phyloP scores from a whole-genome alignment of 306 rosid species.

The Vicia sativa region DNA sequence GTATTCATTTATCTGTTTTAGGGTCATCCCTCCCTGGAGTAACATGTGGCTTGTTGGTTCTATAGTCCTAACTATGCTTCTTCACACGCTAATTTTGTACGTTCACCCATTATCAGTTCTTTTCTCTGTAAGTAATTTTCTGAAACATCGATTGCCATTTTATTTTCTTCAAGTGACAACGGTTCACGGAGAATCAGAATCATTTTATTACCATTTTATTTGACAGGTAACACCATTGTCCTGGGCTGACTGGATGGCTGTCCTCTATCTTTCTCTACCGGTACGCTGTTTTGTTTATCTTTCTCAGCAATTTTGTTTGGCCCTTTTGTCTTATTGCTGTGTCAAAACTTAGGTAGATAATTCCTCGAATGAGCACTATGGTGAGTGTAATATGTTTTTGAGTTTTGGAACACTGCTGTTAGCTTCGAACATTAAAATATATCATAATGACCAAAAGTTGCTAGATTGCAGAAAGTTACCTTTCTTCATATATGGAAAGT shows the following conservation, averaged over 20 bases:
- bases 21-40: conserved; percentile 99
- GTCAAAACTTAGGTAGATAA: conserved; percentile 18
- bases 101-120: conserved; percentile 90
- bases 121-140: conserved; percentile 84
- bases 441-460: conserved; percentile 9
- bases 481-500: conserved; percentile 14
- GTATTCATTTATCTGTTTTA: conserved; percentile 41
- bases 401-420: conserved; percentile 29
- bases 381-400: conserved; percentile 10
- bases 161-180: conserved; percentile 31
- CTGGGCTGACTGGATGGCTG: conserved; percentile 88
- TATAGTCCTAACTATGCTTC: conserved; percentile 83
- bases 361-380: conserved; percentile 27
- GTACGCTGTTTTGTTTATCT: conserved; percentile 52
- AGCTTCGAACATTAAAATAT: not conserved
- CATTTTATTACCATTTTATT: conserved; percentile 26
- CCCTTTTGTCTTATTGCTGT: conserved; percentile 7
- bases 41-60: conserved; percentile 95
- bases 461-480: conserved; percentile 24
- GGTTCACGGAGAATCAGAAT: conserved; percentile 32
- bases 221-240: conserved; percentile 88
- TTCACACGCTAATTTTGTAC: conserved; percentile 79
- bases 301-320: not conserved
- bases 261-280: conserved; percentile 88
- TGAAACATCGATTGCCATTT: conserved; percentile 15